Evolutionary conservation across 78 protist genomes (phyloP).

Genomic region (Cavenderia fasciculata): DNA sequence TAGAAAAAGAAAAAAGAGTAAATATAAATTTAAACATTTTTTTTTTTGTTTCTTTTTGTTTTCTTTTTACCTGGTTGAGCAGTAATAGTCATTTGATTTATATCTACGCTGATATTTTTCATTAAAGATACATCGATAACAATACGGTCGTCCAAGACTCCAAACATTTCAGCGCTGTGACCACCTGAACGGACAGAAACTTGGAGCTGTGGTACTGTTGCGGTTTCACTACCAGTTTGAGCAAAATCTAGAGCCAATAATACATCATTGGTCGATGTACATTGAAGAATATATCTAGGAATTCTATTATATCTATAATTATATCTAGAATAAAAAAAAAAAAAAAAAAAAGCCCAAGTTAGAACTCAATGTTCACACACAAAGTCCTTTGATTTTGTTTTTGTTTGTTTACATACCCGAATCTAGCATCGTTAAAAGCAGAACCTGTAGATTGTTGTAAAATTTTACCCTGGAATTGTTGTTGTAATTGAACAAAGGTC

Average conservation of each 20-base stretch:
- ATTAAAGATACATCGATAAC: conserved; percentile 46
- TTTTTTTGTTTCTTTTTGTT: too few relatives aligned
- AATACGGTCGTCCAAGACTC: conserved; percentile 43
- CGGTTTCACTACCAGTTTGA: conserved; percentile 18
- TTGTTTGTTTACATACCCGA: too few relatives aligned
- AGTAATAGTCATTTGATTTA: neutral
- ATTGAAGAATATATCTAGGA: conserved; percentile 30
- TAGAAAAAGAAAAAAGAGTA: too few relatives aligned
- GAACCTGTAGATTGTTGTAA: neutral
- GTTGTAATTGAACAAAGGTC: conserved; percentile 3
- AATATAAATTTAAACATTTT: too few relatives aligned
- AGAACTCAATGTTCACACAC: too few relatives aligned
- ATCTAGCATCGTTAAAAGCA: conserved; percentile 18
- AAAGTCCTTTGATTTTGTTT: too few relatives aligned
- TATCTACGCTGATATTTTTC: conserved; percentile 19
- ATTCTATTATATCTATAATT: conserved; percentile 35
- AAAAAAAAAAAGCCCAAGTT: too few relatives aligned
- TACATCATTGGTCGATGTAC: conserved; percentile 9
- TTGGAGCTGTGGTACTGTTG: too few relatives aligned
- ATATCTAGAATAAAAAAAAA: too few relatives aligned
- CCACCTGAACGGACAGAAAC: conserved; percentile 70
- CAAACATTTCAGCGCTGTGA: conserved; percentile 16
- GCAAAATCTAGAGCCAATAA: conserved; percentile 41
- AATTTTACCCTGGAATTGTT: neutral
- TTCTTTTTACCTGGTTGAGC: conserved; percentile 64